phyloP scores from a whole-genome alignment of 1,139 yeast genomes.

The Pichia inconspicua region DNA sequence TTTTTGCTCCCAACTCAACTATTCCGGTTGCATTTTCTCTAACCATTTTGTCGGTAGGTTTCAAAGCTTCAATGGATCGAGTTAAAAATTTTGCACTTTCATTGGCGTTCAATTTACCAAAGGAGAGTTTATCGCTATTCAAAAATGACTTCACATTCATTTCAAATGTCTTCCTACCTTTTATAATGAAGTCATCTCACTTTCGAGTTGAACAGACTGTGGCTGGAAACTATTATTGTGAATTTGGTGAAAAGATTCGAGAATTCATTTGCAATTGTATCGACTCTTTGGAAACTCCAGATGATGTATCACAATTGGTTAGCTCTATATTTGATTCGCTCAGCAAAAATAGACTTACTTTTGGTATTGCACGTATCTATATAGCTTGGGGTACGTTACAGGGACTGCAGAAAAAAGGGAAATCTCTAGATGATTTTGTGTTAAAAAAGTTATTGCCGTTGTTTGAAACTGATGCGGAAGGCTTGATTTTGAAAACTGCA shows the following conservation, averaged over 20 bases:
- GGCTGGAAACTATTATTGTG: conserved; percentile 35
- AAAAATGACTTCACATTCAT: conserved; percentile 41
- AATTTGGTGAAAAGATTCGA: conserved; percentile 48
- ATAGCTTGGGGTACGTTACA: conserved; percentile 48
- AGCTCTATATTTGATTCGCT: conserved; percentile 39
- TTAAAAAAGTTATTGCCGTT: conserved; percentile 33
- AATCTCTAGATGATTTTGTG: conserved; percentile 29
- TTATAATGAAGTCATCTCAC: conserved; percentile 57
- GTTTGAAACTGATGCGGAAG: conserved; percentile 53
- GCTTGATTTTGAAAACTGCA: conserved; percentile 44
- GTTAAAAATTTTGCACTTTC: conserved; percentile 60
- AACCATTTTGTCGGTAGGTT: conserved; percentile 65
- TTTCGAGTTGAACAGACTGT: conserved; percentile 34
- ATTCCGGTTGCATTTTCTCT: conserved; percentile 67
- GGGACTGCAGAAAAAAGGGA: conserved; percentile 36
- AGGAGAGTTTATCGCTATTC: conserved; percentile 39
- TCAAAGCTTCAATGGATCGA: conserved; percentile 71
- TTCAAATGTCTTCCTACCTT: conserved; percentile 49
- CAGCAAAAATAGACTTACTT: conserved; percentile 42
- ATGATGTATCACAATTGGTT: conserved; percentile 27
- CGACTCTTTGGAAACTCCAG: conserved; percentile 25
- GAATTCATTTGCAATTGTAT: conserved; percentile 43
- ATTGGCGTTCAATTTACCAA: conserved; percentile 48
- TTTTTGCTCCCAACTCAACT: conserved; percentile 45
- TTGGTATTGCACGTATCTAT: conserved; percentile 67